Evolutionary conservation across 371 early-diverging fungal species (phyloP), one percentile per base, ranked within the genome.

Genomic region (Gilbertella persicaria): DNA sequence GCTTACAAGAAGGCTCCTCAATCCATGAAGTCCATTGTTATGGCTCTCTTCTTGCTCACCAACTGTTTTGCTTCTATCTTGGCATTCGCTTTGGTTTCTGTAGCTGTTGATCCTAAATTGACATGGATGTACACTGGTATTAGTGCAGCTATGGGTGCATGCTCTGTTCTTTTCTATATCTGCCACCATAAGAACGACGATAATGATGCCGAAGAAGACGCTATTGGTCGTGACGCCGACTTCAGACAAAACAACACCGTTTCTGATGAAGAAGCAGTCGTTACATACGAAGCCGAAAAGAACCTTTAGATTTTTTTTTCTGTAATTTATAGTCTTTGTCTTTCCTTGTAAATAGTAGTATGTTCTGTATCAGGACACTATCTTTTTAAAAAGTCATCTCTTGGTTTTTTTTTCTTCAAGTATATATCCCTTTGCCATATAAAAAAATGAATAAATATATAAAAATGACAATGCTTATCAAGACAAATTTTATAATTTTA

Each of bases 1-100:
- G 91, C 91, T 2, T 90, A 79, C 78, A 84, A 77, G 51, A 80
- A 83, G 58, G 89, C 90, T 4, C 82, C 88, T 2, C 69, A 64
- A 5, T 73, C 73, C 42, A 83, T 90, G 75, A 90, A 88, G 70
- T 88, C 89, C 2, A 72, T 88, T 5, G 83, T 88, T 35, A 85
- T 84, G 76, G 71, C 89, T 4, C 47, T 86, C 36, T 88, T 78
- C 73, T 64, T 90, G 60, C 71, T 88, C 45, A 83, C 87, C 24
- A 84, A 78, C 64, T 85, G 83, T 33, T 72, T 80, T 38, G 87
- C 83, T 57, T 69, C 86, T 3, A 62, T 87, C 40, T 73, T 89
- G 35, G 84, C 76, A 21, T 77, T 89, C 60, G 71, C 82, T 45
- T 57, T 89, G 50, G 88, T 84, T 21, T 75, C 78, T 26, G 81